These are phyloP conservation scores for Penicillium sp. DNA, from an alignment of 2,329 filamentous ascomycete genomes.

Conservation along the genomic window DNA sequence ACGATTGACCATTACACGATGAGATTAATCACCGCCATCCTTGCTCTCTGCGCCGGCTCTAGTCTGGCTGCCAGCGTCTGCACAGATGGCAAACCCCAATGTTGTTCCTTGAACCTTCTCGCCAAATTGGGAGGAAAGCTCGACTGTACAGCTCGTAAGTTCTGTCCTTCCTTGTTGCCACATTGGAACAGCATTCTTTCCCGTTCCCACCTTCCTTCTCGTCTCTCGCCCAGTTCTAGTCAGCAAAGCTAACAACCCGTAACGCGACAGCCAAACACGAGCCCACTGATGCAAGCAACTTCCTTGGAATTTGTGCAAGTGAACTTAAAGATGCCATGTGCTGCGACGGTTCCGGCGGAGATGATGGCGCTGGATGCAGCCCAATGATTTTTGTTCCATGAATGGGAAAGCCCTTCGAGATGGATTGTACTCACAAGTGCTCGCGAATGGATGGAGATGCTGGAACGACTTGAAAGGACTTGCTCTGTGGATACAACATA, in stretches of 20 bases:
- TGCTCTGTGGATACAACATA: too few species aligned
- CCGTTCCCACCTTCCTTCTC: too few species aligned
- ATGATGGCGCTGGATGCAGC: neutral
- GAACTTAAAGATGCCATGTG: neutral
- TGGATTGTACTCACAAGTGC: too few species aligned
- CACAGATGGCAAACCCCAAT: neutral
- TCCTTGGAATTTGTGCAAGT: neutral
- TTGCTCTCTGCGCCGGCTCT: neutral
- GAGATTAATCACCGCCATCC: neutral
- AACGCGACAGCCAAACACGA: neutral
- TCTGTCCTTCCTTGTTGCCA: neutral
- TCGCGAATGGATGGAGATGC: too few species aligned
- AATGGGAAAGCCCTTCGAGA: too few species aligned
- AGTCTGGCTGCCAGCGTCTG: neutral
- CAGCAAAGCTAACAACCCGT: neutral
- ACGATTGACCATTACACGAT: neutral
- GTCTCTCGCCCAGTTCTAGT: neutral
- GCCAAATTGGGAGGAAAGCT: neutral
- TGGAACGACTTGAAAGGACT: too few species aligned
- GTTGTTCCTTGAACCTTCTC: neutral
- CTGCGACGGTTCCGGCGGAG: neutral
- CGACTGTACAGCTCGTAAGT: neutral
- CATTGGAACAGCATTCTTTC: neutral
- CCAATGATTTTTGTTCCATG: neutral
- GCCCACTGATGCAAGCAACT: neutral